Evolutionary conservation across 2,329 filamentous ascomycete species (phyloP), one percentile per base, ranked within the genome.

Genomic region (Botrytis fabae): DNA sequence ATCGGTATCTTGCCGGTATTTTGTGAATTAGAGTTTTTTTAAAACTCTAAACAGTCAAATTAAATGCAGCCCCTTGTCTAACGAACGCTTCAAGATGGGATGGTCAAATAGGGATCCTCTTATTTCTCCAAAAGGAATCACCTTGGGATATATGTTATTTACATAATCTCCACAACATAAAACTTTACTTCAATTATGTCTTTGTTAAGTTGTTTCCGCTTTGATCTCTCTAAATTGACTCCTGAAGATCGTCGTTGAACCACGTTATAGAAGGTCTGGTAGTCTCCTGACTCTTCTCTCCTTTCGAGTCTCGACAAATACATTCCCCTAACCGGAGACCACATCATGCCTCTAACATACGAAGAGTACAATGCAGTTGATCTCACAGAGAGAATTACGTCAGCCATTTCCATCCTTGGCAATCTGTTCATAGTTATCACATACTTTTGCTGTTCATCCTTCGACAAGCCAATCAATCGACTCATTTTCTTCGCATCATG

Each of bases 401-500:
- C 86, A 5, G 81, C 83, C 10, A 76, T 88, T 63, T 89, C 87
- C 4, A 79, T 89, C 4, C 44, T 85, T 9, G 86, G 86, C 32
- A 86, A 86, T 8, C 78, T 83, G n/a, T 84, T 88, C 78, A 86
- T 89, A 72, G 82, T 89, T 66, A 75, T 81, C 46, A 89, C 87
- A 16, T 89, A 88, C 75, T 75, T 85, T 14, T 76, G 78, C 14
- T 87, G 84, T 44, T 78, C 80, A 2, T 82, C 82, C 42, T 89
- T 89, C 76, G 84, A 86, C 70, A 88, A 88, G 74, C 86, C 87
- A 25, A 88, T 89, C 78, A 90, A 89, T 75, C 83, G 88, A 32
- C 82, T 90, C 2, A 85, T 89, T 22, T 89, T 89, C 79, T 89
- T 85, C 78, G 87, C 88, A 4, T 85, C 85, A 4, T 87, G 85